Conservation (phyloP, 306 rosid genomes). For the Adenanthera pavonina region DNA sequence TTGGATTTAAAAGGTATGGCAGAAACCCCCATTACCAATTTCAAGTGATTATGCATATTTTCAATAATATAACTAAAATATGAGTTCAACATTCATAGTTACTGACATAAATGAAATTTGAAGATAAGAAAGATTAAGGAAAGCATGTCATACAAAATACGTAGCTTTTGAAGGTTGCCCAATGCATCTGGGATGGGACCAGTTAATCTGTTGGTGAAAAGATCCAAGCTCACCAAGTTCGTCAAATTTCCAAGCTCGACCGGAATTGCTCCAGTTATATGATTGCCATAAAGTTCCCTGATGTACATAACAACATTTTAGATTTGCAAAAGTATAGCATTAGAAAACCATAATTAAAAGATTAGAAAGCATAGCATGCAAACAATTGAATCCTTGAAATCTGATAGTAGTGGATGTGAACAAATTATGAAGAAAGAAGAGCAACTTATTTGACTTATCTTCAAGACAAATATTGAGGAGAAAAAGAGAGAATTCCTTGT, state of each 20-base stretch:
- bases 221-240: slow-evolving; percentile 16
- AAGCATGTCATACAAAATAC: slow-evolving; percentile 13
- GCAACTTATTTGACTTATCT: background rate
- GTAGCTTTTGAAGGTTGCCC: background rate
- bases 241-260: background rate
- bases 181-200: slow-evolving; percentile 1
- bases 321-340: background rate
- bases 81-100: background rate
- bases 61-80: background rate
- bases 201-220: background rate
- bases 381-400: background rate
- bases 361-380: background rate
- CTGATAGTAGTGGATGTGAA: background rate
- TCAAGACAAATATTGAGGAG: background rate
- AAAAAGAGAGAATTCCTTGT: background rate
- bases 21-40: background rate
- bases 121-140: background rate
- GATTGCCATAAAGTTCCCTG: background rate
- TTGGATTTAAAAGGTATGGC: background rate
- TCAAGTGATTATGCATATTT: background rate
- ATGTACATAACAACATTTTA: background rate
- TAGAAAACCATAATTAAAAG: background rate
- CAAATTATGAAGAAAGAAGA: background rate
- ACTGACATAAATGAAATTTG: background rate
- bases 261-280: background rate